Base-by-base conservation (phyloP, 2,329 filamentous ascomycete genomes). In the Parastagonospora nodorum region DNA sequence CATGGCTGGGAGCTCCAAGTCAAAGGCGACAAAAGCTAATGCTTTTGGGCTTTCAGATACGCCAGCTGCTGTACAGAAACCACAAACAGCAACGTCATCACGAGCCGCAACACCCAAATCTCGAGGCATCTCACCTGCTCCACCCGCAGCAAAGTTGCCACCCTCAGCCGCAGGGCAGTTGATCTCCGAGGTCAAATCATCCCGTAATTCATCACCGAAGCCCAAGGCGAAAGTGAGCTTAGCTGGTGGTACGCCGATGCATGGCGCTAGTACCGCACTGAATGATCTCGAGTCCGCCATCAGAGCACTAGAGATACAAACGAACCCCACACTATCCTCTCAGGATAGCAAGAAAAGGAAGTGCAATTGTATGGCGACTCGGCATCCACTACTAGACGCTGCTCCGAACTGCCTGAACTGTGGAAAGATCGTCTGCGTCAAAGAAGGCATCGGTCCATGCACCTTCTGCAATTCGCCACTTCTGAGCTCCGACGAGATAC, bases 371-470 rank as follows among this genome's bases (percentile, higher is more conserved):
- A 91, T 95, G 66, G 94, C 90, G 0, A 86, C 89, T 0, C 84
- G 90, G 1, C 94, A 99, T 72, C 90, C 93, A 0, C 82, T 97
- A 2, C 88, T 97, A 38, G 85, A 85, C n/a, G 92, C 93, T 0
- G 92, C 92, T 0, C 94, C 94, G 0, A 99, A 97, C 71, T 99
- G 94, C 69, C 77, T 95, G 12, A 87, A 83, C 38, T 99, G 94
- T 65, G 94, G 94, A 51, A 97, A 97, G 72, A 91, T 99, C 10
- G 88, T 97, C 47, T 99, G 94, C 71, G 85, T 96, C 19, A 92
- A 94, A 66, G 92, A 99, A 74, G 94, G 94, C 0, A 80, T 97
- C 0, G 93, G 93, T 0, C 93, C 93, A 0, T 99, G 94, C 73
- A 97, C 93, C 0, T 97, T 90, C 68, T 99, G 94, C 76, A 86